These are phyloP conservation scores for Fagus sylvatica DNA, from an alignment of 306 rosid genomes.

Conservation along the genomic window DNA sequence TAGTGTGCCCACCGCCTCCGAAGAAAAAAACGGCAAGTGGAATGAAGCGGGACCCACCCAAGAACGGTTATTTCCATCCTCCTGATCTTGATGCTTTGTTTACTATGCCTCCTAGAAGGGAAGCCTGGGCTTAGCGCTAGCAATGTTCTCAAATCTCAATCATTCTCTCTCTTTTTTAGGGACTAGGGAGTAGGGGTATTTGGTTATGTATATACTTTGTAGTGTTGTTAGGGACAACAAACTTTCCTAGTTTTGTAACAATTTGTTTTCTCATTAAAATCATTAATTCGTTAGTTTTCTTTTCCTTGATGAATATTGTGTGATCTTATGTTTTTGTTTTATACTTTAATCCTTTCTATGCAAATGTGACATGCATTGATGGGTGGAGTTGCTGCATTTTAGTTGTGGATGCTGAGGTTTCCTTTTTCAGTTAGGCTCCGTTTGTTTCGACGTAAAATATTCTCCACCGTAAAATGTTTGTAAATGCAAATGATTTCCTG, in stretches of 20 bases:
- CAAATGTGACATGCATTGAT: no score
- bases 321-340: background rate
- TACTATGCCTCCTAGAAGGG: constrained; percentile 39
- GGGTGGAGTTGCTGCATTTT: no score
- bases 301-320: background rate
- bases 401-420: no score
- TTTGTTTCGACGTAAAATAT: no score
- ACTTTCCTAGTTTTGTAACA: background rate
- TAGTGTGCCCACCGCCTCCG: constrained; percentile 67
- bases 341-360: no score
- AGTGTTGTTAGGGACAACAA: background rate
- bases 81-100: constrained; percentile 81
- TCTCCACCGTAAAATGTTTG: no score
- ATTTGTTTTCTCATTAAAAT: background rate
- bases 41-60: constrained; percentile 47
- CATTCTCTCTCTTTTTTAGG: no score
- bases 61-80: constrained; percentile 68
- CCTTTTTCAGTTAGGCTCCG: no score
- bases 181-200: background rate
- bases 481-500: no score
- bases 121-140: constrained; percentile 38
- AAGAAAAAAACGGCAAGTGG: constrained; percentile 53
- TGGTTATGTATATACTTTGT: background rate
- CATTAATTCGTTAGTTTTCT: background rate
- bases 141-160: no score